Conservation (phyloP, 805 yeast species). For the Barnettozyma salicaria region DNA sequence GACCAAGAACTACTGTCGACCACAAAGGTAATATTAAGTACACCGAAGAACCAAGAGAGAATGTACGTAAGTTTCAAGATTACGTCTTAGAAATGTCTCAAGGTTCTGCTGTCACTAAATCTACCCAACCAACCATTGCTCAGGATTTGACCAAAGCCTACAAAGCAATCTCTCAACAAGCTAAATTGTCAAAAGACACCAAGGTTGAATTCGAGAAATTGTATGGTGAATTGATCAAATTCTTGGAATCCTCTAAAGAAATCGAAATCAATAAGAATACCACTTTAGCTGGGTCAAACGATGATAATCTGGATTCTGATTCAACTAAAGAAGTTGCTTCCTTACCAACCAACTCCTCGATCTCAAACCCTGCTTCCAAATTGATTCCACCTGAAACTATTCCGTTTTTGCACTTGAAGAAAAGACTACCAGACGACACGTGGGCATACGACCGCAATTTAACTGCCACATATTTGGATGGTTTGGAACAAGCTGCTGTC, state of each 20-base stretch:
- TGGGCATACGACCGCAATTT: constrained; percentile 83
- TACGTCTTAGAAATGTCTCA: constrained; percentile 95
- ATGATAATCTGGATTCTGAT: constrained; percentile 44
- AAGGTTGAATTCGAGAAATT: constrained; percentile 65
- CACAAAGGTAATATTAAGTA: constrained; percentile 82
- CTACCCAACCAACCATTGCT: constrained; percentile 66
- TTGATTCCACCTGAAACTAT: constrained; percentile 75
- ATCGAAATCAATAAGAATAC: constrained; percentile 63
- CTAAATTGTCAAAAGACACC: constrained; percentile 51
- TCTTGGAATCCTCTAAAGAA: constrained; percentile 63
- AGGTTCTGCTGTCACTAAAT: constrained; percentile 80
- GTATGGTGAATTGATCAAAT: constrained; percentile 63
- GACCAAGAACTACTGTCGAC: constrained; percentile 87
- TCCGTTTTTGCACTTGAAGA: constrained; percentile 91
- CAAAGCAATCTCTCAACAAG: constrained; percentile 73
- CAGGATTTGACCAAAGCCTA: constrained; percentile 82
- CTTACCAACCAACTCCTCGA: constrained; percentile 64
- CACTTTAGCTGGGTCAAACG: constrained; percentile 43
- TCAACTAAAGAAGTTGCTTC: constrained; percentile 80
- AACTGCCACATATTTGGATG: constrained; percentile 77
- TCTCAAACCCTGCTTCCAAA: constrained; percentile 67
- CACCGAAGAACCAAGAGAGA: constrained; percentile 79
- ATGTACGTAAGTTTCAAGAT: constrained; percentile 91
- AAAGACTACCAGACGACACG: constrained; percentile 59
- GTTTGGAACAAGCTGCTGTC: constrained; percentile 88